Conservation (phyloP, 129 eudicot genomes). For the Pulicaria dysenterica region DNA sequence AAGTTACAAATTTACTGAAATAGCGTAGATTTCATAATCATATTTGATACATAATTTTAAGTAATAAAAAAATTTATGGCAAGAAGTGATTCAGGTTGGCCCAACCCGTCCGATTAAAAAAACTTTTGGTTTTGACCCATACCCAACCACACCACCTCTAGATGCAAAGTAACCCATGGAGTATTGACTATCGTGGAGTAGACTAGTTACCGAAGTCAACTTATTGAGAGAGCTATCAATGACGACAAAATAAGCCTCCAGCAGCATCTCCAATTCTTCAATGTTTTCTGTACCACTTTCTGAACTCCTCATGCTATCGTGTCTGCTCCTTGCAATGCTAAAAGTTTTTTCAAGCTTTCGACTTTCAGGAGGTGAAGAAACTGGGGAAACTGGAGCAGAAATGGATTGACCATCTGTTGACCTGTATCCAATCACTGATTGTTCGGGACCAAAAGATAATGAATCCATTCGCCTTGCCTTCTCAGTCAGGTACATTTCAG, state of each 20-base stretch:
- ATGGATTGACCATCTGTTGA: conserved; percentile 66
- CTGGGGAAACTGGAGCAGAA: conserved; percentile 96
- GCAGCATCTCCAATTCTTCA: conserved; percentile 89
- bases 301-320: conserved; percentile 77
- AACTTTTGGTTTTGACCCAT: background rate
- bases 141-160: background rate
- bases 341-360: conserved; percentile 72
- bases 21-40: background rate
- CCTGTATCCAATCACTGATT: conserved; percentile 64
- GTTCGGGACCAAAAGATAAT: conserved; percentile 57
- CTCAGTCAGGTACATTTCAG: conserved; percentile 99
- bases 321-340: conserved; percentile 85
- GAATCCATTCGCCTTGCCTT: conserved; percentile 77
- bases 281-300: conserved; percentile 67
- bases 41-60: background rate
- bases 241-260: conserved; percentile 96
- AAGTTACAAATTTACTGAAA: too few species aligned
- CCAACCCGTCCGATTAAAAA: background rate
- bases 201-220: conserved; percentile 70
- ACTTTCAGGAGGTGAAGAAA: conserved; percentile 71
- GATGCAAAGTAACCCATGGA: background rate
- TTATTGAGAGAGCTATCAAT: conserved; percentile 92
- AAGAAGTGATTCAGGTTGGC: background rate
- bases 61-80: background rate
- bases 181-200: background rate